Conservation (phyloP, 192 early-diverging fungal species). For the Thamnidium elegans region DNA sequence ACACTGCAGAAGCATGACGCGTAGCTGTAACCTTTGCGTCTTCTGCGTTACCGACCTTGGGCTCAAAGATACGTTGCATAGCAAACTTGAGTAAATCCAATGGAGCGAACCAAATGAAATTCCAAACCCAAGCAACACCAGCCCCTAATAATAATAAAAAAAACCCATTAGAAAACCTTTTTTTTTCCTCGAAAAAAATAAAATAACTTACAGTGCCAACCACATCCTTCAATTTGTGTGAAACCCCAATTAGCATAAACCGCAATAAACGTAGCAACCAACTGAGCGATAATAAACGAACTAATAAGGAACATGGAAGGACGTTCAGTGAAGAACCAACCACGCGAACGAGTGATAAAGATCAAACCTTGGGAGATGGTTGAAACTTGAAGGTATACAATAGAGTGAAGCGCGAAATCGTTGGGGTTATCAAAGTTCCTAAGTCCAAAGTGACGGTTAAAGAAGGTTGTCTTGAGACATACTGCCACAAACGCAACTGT, state of each 20-base stretch:
- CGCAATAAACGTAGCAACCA: constrained; percentile 71
- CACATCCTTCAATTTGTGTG: constrained; percentile 62
- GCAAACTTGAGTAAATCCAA: constrained; percentile 72
- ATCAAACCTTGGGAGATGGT: constrained; percentile 71
- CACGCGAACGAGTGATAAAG: constrained; percentile 67
- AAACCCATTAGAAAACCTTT: constrained; percentile 50
- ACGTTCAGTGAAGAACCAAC: constrained; percentile 64
- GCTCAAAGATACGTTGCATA: constrained; percentile 54
- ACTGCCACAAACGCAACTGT: constrained; percentile 71
- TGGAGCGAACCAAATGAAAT: constrained; percentile 69
- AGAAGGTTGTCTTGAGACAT: constrained; percentile 57
- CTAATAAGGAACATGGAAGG: constrained; percentile 57
- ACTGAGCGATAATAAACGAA: constrained; percentile 64
- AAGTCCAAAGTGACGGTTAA: constrained; percentile 61
- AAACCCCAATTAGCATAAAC: constrained; percentile 78
- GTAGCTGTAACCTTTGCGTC: not conserved
- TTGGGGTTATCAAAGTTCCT: constrained; percentile 48
- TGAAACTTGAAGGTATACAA: constrained; percentile 77
- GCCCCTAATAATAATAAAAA: constrained; percentile 35
- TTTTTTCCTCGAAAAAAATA: constrained; percentile 40
- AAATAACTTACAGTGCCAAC: constrained; percentile 51
- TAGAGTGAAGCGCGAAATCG: constrained; percentile 61
- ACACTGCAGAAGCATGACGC: constrained; percentile 31
- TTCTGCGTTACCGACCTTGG: constrained; percentile 27
- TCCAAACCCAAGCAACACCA: constrained; percentile 67